Evolutionary conservation across 2,329 filamentous ascomycete genomes (phyloP), one percentile per base, ranked within the genome.

Genomic region (Alternaria solani): DNA sequence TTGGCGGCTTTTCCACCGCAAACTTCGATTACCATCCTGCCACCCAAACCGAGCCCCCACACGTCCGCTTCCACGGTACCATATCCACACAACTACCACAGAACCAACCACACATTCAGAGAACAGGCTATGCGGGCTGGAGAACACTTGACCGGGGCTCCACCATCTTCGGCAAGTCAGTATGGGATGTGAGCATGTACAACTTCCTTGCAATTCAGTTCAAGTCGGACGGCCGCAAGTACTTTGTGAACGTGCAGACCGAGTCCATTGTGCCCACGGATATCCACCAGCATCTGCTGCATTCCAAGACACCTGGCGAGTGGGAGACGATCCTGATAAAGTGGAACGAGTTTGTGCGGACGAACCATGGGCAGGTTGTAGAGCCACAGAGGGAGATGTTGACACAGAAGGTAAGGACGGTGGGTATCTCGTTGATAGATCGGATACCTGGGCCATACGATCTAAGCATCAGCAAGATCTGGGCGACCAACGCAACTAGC

Each of bases 281-380:
- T 77, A 84, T 99, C 64, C 95, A 98, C 78, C 95, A 99, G 78
- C 95, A 99, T 79, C 85, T 95, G 51, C 81, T 99, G 5, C 96
- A 93, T 69, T 86, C 90, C 8, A 90, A 89, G 72, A 87, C 87
- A 8, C 89, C 91, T 0, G 93, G 93, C 1, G 86, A 94, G 71
- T 99, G 95, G 95, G 94, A 99, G 84, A 97, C 95, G 2, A 87
- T 97, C n/a, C 79, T 96, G 47, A 90, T 99, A 65, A 91, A 91
- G 63, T 95, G 94, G 86, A 90, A 89, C 69, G 93, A 96, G 66
- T 98, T 99, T 80, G 94, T 99, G 60, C 86, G 95, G 64, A 99
- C 95, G 14, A 98, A 97, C 75, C 88, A 96, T 73, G 95, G 95
- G 7, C 88, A 92, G 71, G 92, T 96, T 1, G 89, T 97, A 5